A percentile compares a stretch with the other conserved stretches of the same genome.
Conservation (phyloP, 768 basidiomycete species). For the Trametes villosa region DNA sequence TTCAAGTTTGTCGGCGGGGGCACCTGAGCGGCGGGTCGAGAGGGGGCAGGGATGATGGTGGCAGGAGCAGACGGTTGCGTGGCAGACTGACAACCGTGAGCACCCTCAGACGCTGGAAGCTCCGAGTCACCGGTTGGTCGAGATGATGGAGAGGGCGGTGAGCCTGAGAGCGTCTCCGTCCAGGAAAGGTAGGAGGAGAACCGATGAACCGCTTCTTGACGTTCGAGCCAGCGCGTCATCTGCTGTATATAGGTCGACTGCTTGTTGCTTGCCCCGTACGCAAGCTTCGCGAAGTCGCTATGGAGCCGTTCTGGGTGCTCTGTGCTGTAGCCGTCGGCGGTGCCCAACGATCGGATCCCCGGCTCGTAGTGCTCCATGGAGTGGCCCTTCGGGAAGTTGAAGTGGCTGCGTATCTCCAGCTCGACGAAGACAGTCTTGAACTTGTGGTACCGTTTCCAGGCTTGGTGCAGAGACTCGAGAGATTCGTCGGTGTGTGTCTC, state of each 20-base stretch:
- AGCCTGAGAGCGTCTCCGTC: background rate
- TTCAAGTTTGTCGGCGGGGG: too few relatives aligned
- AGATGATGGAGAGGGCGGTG: background rate
- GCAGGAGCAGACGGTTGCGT: too few relatives aligned
- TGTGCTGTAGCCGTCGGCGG: constrained; percentile 32
- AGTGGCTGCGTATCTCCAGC: constrained; percentile 28
- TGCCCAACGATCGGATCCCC: constrained; percentile 27
- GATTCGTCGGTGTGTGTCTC: constrained; percentile 28
- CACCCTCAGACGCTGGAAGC: too few relatives aligned
- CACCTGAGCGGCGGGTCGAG: too few relatives aligned
- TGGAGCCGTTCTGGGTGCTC: constrained; percentile 43
- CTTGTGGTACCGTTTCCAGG: constrained; percentile 30
- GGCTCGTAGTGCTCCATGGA: constrained; percentile 28
- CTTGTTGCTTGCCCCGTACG: constrained; percentile 33
- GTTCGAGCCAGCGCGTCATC: constrained; percentile 45
- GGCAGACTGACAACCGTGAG: too few relatives aligned
- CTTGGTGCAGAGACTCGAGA: constrained; percentile 18
- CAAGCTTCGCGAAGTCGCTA: constrained; percentile 46
- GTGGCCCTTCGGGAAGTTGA: constrained; percentile 39
- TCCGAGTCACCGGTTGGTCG: too few relatives aligned
- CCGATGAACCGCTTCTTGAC: constrained; percentile 39
- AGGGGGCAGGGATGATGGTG: too few relatives aligned
- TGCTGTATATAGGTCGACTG: constrained; percentile 33
- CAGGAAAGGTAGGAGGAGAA: constrained; percentile 35
- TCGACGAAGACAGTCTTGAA: constrained; percentile 34